Evolutionary conservation across 148 eudicot genomes (phyloP).

Genomic region (Gaultheria prostrata): DNA sequence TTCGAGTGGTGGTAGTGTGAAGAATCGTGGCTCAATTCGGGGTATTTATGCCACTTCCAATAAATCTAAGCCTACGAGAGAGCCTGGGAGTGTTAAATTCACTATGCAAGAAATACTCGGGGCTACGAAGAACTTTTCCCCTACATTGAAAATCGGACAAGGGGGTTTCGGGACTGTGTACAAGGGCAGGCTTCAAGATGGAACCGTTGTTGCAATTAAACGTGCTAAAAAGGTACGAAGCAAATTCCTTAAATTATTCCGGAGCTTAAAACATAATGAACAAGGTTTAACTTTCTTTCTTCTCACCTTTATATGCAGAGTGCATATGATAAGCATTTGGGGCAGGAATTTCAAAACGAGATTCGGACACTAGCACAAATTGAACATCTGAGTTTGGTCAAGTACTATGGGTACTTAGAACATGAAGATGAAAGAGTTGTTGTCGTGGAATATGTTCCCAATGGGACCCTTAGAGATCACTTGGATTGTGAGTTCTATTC

Average conservation of each 20-base stretch:
- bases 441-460: constrained; percentile 81
- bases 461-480: constrained; percentile 90
- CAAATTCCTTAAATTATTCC: neutral
- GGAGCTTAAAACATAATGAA: neutral
- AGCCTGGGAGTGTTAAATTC: constrained; percentile 45
- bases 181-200: constrained; percentile 63
- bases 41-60: constrained; percentile 32
- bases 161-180: constrained; percentile 93
- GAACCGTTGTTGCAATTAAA: constrained; percentile 76
- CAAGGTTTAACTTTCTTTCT: neutral
- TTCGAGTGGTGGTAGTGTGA: constrained; percentile 34
- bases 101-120: constrained; percentile 59
- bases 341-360: constrained; percentile 66
- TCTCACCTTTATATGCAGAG: constrained; percentile 32
- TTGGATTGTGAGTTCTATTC: constrained; percentile 59
- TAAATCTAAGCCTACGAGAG: constrained; percentile 31
- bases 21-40: constrained; percentile 21
- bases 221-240: constrained; percentile 76
- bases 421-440: constrained; percentile 67
- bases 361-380: constrained; percentile 54
- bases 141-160: constrained; percentile 72
- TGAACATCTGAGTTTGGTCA: constrained; percentile 77
- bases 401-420: constrained; percentile 64
- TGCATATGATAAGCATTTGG: constrained; percentile 52
- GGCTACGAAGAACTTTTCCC: constrained; percentile 76